Evolutionary conservation across 179 eudicot genomes (phyloP), one percentile per base, ranked within the genome.

Genomic region (Spergularia azorica): DNA sequence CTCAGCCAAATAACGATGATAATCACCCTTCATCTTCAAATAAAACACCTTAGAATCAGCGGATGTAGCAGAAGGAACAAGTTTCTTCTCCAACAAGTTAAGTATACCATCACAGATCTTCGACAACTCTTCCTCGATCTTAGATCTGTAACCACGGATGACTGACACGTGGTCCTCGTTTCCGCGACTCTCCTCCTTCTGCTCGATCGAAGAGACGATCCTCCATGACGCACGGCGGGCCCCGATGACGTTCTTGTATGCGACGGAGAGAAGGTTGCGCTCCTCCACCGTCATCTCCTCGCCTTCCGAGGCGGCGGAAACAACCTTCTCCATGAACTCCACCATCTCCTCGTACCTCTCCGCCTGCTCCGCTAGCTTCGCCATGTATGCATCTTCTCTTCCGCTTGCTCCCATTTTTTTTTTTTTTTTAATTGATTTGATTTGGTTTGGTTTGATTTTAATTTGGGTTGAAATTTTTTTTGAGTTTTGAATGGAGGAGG

Each of bases 261-360:
- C 93, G 57, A 88, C 90, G 62, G 89, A 86, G 60, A 88, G 89
- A 68, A 86, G 93, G 80, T 88, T 90, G 14, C 91, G 85, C 79
- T 91, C 92, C 77, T 91, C 93, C 6, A 86, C 83, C 13, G 91
- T 78, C 26, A 91, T 85, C 57, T 89, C 93, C 1, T 82, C 89
- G 63, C 70, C 79, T 71, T 48, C 81, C 38, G 67, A 77, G 13
- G 74, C 79, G 41, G 85, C 77, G 15, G 84, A 46, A 8, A 84
- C 88, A 52, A 89, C 85, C 51, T 86, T 86, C 73, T 86, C 91
- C 91, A 90, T 90, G 88, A 79, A 90, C 39, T 85, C 83, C 2
- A 84, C 93, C 91, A 86, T 90, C 77, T 90, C 93, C 52, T 90
- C 90, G 79, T 90, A 90, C 9, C 91, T 90, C 67, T 90, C 91